Base-by-base conservation (phyloP, 1,284 basidiomycete species). In the Tilletia caries region DNA sequence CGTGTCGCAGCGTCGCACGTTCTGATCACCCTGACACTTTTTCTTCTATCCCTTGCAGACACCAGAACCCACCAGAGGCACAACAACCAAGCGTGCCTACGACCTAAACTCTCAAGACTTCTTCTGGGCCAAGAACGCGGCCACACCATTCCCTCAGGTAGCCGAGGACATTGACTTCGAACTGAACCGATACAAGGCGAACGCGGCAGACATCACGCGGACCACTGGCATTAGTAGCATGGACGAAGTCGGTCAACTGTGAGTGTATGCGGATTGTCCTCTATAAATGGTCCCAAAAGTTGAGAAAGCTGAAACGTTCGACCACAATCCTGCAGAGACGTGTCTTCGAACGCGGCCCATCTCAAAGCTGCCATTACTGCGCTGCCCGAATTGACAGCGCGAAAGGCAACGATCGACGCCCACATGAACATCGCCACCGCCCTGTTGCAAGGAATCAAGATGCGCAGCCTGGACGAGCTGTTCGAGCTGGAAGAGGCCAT, bases 351-450 rank as follows among this genome's bases (percentile, higher is more conserved):
- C 83, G 95, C 96, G 5, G 88, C 93, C 8, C 92, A 98, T 84
- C 86, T 99, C 67, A 98, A 98, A 85, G 94, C 93, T 0, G 96
- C 96, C 2, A 97, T 99, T 82, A 98, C 95, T 0, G 93, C 95
- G 69, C 87, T 99, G n/a, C 96, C 96, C 1, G 95, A 98, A 83
- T 86, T 99, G 58, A 98, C 95, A 2, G 94, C 95, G 23, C 88
- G 96, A 58, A 99, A 99, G 80, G 91, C 93, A 62, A 95, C 92
- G 1, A 88, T 99, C 43, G 96, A 99, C 83, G 94, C 95, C 0
- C 95, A 98, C 81, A 98, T 98, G 95, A 98, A 98, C 85, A 97
- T 99, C 68, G 96, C 96, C 41, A 98, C 95, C 2, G 91, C 95
- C 6, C 86, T 99, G 18, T 86, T 99, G 34, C 94, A 96, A 83